Evolutionary conservation across 306 rosid species (phyloP).

Genomic region (Macrotyloma uniflorum): DNA sequence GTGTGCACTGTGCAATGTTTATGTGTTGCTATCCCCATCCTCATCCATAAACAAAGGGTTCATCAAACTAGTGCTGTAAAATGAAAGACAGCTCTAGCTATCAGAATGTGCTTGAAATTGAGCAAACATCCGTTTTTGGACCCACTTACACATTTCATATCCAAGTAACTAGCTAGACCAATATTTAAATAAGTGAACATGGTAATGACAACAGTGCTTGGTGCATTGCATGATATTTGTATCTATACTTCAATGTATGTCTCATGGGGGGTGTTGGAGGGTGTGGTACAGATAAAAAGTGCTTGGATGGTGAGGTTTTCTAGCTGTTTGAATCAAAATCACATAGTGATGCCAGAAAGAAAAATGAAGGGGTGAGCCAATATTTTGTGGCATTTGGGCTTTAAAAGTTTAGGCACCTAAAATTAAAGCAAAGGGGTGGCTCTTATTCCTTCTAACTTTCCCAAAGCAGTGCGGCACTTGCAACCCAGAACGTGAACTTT

Average conservation of each 20-base stretch:
- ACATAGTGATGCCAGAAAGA: conserved; percentile 23
- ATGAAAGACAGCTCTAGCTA: conserved; percentile 9
- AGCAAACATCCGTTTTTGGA: conserved; percentile 38
- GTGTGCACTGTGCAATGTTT: neutral
- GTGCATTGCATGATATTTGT: conserved; percentile 28
- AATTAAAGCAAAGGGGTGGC: conserved; percentile 46
- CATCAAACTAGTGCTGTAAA: conserved; percentile 27
- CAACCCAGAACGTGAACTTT: conserved; percentile 49
- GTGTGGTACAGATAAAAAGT: conserved; percentile 25
- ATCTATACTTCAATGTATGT: conserved; percentile 29
- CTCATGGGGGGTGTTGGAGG: no score
- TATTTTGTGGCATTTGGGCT: neutral
- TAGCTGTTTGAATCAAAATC: conserved; percentile 38
- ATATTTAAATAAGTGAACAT: conserved; percentile 38
- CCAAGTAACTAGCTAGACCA: conserved; percentile 26
- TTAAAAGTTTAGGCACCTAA: conserved; percentile 39
- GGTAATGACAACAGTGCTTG: conserved; percentile 30
- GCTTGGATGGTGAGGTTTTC: neutral
- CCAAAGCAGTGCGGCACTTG: conserved; percentile 48
- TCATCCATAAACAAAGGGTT: conserved; percentile 25
- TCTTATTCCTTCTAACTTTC: conserved; percentile 42
- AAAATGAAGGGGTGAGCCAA: conserved; percentile 27
- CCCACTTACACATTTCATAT: conserved; percentile 29
- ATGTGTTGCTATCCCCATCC: conserved; percentile 4
- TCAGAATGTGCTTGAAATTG: conserved; percentile 36